Base-by-base conservation (phyloP, 2,329 filamentous ascomycete genomes). In the Ambrosiella xylebori region DNA sequence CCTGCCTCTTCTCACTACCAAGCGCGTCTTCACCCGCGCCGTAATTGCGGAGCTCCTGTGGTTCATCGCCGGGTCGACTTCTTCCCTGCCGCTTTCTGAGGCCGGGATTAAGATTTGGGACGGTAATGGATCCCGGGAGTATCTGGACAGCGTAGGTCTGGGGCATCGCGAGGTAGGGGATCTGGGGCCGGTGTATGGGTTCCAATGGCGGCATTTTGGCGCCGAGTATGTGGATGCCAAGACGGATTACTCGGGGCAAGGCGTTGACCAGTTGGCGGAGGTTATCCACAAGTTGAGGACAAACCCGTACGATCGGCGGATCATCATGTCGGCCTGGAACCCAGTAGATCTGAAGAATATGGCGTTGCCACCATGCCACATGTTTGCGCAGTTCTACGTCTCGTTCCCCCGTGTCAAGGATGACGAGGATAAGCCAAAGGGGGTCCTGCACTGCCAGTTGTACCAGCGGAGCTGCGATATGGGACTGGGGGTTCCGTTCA, bases 201-300 rank as follows among this genome's bases (percentile, higher is more conserved):
- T 98, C 73, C 93, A 98, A 71, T 98, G 93, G 93, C 86, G 93
- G 2, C 91, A 97, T 71, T 98, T 98, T 66, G 93, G 93, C 55
- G 93, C 93, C 3, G 82, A 88, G 61, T 98, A 98, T 69, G 74
- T 83, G 15, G 85, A 91, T 66, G 78, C 84, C 12, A 75, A 82
- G 63, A 78, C 85, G 0, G 88, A 97, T 68, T 98, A 98, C 71
- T 77, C 81, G 0, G 89, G 87, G 0, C 77, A 95, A 68, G 93
- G 93, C 15, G 88, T 96, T 13, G 93, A 98, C 68, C 93, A 98
- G 73, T 76, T 98, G 41, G 86, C 86, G 13, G 86, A 94, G 61
- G 83, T 97, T n/a, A 81, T 98, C 40, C 74, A 86, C 66, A 96
- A 95, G 70, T 74, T 98, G 57, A 84, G 80, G 66, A 79, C 81